Evolutionary conservation across 805 yeast species (phyloP).

Genomic region (Candida yuanshanica): DNA sequence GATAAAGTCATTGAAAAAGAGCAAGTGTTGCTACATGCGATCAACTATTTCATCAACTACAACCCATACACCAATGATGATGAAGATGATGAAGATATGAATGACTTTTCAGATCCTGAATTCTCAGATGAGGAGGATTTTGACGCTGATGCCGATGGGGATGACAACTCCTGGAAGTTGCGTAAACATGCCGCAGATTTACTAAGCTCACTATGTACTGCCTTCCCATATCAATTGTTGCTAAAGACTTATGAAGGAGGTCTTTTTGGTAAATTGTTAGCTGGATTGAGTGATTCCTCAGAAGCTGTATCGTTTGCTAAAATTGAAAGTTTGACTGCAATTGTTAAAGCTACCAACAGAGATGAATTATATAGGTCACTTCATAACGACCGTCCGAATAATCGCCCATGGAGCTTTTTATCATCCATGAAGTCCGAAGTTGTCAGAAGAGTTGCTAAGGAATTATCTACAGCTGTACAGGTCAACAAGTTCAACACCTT

Average conservation of each 20-base stretch:
- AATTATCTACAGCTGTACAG: constrained; percentile 20
- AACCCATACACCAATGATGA: constrained; percentile 40
- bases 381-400: constrained; percentile 30
- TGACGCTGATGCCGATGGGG: constrained; percentile 34
- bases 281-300: constrained; percentile 37
- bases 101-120: constrained; percentile 40
- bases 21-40: constrained; percentile 25
- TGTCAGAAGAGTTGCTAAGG: constrained; percentile 22
- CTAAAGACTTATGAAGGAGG: constrained; percentile 28
- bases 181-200: constrained; percentile 47
- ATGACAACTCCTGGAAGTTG: constrained; percentile 58
- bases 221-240: constrained; percentile 30
- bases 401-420: constrained; percentile 31
- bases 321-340: constrained; percentile 36
- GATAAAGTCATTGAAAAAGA: constrained; percentile 25
- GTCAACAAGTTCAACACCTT: constrained; percentile 20
- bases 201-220: constrained; percentile 31
- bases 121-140: constrained; percentile 35
- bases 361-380: constrained; percentile 20
- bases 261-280: constrained; percentile 28
- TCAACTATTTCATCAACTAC: constrained; percentile 31
- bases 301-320: constrained; percentile 47
- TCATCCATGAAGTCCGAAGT: constrained; percentile 15
- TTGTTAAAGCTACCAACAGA: constrained; percentile 29
- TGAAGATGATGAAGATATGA: constrained; percentile 29